phyloP scores from a whole-genome alignment of 345 rosid genomes.

The Jatropha curcas region DNA sequence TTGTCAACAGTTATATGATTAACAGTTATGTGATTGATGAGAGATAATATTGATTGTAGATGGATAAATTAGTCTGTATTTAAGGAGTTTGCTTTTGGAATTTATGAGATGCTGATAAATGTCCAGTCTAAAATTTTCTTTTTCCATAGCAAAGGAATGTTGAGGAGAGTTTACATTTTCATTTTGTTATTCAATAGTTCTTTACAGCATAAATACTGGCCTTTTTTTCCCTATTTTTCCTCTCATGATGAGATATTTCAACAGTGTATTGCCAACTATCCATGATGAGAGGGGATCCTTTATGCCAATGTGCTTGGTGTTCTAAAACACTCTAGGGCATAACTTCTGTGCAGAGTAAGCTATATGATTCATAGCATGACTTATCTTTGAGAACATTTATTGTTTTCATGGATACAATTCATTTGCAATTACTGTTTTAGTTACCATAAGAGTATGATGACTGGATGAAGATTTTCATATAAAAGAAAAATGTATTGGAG shows the following conservation, averaged over 20 bases:
- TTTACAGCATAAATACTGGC: neutral
- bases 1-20: neutral
- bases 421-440: neutral
- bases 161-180: neutral
- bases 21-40: neutral
- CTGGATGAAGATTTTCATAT: neutral
- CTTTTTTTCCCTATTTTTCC: neutral
- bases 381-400: neutral
- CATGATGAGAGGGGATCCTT: too few relatives aligned
- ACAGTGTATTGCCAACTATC: too few relatives aligned
- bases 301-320: neutral
- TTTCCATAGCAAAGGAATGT: neutral
- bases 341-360: neutral
- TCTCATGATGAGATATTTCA: neutral
- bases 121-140: neutral
- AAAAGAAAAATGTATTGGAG: neutral
- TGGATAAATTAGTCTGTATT: neutral
- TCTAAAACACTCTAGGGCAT: too few relatives aligned
- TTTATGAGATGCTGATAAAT: neutral
- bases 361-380: neutral
- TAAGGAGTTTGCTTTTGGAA: neutral
- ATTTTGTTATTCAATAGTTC: neutral
- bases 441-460: neutral
- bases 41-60: neutral
- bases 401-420: neutral